Conservation (phyloP, 2,329 filamentous ascomycete species). For the Aspergillus quadrilineatus region DNA sequence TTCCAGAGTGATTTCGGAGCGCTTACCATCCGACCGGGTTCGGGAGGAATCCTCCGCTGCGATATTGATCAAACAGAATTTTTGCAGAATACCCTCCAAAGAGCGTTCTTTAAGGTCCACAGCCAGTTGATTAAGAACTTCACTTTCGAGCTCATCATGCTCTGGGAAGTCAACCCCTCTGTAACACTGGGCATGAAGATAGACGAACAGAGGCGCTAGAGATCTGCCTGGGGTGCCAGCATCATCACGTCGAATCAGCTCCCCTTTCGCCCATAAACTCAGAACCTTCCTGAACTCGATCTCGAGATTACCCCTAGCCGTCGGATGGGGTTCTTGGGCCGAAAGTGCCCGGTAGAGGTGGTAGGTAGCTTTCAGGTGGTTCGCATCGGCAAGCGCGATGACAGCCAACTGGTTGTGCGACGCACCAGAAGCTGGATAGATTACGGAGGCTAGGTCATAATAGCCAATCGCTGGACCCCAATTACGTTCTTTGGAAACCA, state of each 20-base stretch:
- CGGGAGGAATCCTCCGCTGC: constrained; percentile 74
- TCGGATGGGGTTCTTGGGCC: constrained; percentile 70
- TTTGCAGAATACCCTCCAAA: constrained; percentile 66
- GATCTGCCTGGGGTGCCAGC: constrained; percentile 54
- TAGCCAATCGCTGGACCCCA: constrained; percentile 80
- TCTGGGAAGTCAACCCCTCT: constrained; percentile 71
- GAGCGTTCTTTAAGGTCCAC: constrained; percentile 69
- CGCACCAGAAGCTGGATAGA: constrained; percentile 75
- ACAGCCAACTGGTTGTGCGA: constrained; percentile 91
- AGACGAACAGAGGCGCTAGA: constrained; percentile 77
- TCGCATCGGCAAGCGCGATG: constrained; percentile 71
- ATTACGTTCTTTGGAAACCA: constrained; percentile 69
- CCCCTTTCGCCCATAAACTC: constrained; percentile 56
- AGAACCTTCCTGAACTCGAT: constrained; percentile 71
- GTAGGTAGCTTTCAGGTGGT: constrained; percentile 83
- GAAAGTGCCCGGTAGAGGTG: constrained; percentile 82
- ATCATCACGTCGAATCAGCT: constrained; percentile 51
- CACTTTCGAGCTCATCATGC: constrained; percentile 78
- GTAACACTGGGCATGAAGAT: constrained; percentile 81
- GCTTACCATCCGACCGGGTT: constrained; percentile 58
- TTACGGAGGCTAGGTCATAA: constrained; percentile 76
- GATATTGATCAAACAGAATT: constrained; percentile 82
- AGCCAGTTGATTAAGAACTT: constrained; percentile 76
- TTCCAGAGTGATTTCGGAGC: constrained; percentile 7
- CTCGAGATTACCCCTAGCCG: constrained; percentile 73